Evolutionary conservation across 2,329 filamentous ascomycete genomes (phyloP).

Genomic region (Elsinoe necatrix): DNA sequence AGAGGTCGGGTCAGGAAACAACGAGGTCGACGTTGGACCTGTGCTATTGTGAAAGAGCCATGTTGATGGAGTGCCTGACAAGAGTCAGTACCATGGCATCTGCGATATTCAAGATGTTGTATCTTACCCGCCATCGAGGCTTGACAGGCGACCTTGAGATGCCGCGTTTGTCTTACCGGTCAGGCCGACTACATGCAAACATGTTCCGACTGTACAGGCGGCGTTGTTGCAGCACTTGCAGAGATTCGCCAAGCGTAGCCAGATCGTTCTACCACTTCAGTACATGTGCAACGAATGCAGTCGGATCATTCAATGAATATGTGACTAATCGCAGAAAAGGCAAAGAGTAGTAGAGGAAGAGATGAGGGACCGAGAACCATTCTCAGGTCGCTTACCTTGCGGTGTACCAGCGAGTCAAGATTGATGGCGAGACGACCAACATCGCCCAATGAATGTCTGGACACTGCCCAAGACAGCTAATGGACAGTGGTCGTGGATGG

Average conservation of each 20-base stretch:
- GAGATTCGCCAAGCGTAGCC: not conserved
- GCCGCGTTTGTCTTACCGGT: constrained; percentile 4
- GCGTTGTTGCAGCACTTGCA: not conserved
- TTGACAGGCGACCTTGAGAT: not conserved
- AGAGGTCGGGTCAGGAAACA: not conserved
- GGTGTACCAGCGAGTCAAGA: constrained; percentile 8
- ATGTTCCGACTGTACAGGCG: not conserved
- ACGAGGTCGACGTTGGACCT: not conserved
- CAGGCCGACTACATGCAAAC: constrained; percentile 1
- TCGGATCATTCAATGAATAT: not conserved
- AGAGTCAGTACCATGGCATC: not conserved
- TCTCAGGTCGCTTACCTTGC: not conserved
- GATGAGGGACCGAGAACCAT: not conserved
- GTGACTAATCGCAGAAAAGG: not conserved
- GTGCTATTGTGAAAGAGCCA: not conserved
- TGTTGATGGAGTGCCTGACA: not conserved
- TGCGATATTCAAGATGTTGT: not conserved
- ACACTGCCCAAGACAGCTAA: constrained; percentile 2
- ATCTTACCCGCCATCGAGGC: constrained; percentile 1
- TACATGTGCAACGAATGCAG: not conserved
- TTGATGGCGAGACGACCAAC: not conserved
- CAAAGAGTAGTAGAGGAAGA: not conserved
- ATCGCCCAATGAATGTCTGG: not conserved
- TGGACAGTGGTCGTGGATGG: not conserved
- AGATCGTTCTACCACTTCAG: not conserved